A percentile compares a stretch with the other conserved stretches of the same genome.
These are phyloP conservation scores for Poa pratensis DNA, from an alignment of 176 grass and related monocot species.

Conservation along the genomic window DNA sequence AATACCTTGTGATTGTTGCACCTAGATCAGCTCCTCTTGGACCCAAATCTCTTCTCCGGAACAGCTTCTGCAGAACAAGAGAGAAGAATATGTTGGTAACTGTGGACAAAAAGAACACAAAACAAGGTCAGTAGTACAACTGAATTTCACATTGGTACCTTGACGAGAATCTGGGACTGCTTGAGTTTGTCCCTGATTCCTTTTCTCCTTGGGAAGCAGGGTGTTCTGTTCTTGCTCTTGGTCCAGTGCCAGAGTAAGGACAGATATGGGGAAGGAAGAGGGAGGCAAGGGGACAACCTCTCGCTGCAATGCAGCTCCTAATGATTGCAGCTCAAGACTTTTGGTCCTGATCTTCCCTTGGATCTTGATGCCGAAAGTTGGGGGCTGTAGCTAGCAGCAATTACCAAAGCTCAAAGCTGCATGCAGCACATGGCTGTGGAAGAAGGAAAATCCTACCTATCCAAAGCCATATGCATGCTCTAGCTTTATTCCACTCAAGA, in stretches of 20 bases:
- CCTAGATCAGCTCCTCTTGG: not conserved
- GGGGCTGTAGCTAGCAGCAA: not conserved
- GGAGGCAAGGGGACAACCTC: slow-evolving; percentile 22
- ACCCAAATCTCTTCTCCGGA: not conserved
- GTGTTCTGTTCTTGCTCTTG: slow-evolving; percentile 28
- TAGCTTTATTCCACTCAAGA: slow-evolving; percentile 35
- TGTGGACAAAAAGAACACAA: slow-evolving; percentile 2
- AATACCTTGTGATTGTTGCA: slow-evolving; percentile 39
- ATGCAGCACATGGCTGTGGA: slow-evolving; percentile 35
- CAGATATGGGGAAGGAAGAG: slow-evolving; percentile 12
- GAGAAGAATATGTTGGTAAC: not conserved
- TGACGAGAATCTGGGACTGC: slow-evolving; percentile 27
- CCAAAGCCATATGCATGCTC: slow-evolving; percentile 17
- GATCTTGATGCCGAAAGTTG: slow-evolving; percentile 54
- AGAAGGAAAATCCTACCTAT: slow-evolving; percentile 42
- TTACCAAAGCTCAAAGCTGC: slow-evolving; percentile 42
- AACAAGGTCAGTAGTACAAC: not conserved
- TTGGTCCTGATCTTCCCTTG: slow-evolving; percentile 47
- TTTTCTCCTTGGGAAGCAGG: slow-evolving; percentile 8
- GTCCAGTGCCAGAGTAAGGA: slow-evolving; percentile 29
- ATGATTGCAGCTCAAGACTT: slow-evolving; percentile 49
- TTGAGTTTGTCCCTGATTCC: not conserved
- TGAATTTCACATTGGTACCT: slow-evolving; percentile 32
- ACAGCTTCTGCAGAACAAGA: slow-evolving; percentile 9
- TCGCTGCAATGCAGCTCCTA: slow-evolving; percentile 44